Conservation (phyloP, 768 basidiomycete genomes). For the Auricularia sp. region DNA sequence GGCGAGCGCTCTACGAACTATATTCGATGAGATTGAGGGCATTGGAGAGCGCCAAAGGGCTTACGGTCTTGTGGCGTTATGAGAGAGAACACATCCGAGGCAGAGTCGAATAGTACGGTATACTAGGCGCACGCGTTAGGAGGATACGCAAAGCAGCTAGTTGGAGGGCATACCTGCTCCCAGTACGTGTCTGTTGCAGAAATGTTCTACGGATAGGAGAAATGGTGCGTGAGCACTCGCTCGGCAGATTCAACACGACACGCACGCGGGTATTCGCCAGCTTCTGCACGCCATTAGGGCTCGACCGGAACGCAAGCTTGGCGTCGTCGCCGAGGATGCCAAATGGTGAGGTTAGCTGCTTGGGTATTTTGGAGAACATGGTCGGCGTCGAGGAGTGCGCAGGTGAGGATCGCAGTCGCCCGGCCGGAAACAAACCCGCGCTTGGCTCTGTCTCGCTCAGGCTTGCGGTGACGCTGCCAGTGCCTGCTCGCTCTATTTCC, state of each 20-base stretch:
- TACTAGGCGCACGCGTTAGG: constrained; percentile 39
- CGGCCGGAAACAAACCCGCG: neutral
- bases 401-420: neutral
- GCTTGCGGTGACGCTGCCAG: constrained; percentile 26
- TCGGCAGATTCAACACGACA: constrained; percentile 10
- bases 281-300: constrained; percentile 69
- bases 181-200: constrained; percentile 71
- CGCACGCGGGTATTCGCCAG: constrained; percentile 64
- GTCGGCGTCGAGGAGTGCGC: neutral
- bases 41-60: constrained; percentile 19
- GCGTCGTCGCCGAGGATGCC: constrained; percentile 78
- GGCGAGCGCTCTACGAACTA: constrained; percentile 73
- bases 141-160: neutral
- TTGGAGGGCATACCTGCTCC: constrained; percentile 49
- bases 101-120: constrained; percentile 75
- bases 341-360: constrained; percentile 63
- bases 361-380: constrained; percentile 46
- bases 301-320: constrained; percentile 81
- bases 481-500: constrained; percentile 34
- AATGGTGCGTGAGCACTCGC: constrained; percentile 4
- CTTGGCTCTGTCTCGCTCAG: neutral
- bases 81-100: constrained; percentile 84
- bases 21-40: constrained; percentile 9
- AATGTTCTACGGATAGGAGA: constrained; percentile 46
- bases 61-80: constrained; percentile 78